These are phyloP conservation scores for Aspergillus egyptiacus DNA, from an alignment of 495 filamentous ascomycete species.

Conservation along the genomic window DNA sequence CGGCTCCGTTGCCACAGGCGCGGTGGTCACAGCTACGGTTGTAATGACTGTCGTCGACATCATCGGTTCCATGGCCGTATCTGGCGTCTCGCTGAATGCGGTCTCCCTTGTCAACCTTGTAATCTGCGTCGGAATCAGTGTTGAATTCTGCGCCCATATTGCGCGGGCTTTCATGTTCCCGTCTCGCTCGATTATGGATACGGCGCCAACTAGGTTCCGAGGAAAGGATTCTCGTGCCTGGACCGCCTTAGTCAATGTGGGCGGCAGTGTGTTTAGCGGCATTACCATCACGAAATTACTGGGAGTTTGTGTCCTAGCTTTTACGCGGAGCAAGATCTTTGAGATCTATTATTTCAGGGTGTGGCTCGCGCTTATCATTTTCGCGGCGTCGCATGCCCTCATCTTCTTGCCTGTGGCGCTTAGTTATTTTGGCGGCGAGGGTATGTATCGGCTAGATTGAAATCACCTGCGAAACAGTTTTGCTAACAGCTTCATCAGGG, in stretches of 20 bases:
- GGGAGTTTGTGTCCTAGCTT: slow-evolving; percentile 87
- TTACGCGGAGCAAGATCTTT: slow-evolving; percentile 96
- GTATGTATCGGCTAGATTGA: slow-evolving; percentile 31
- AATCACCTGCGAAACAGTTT: not conserved
- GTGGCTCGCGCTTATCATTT: slow-evolving; percentile 83
- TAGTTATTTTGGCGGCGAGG: slow-evolving; percentile 78
- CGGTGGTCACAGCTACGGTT: slow-evolving; percentile 77
- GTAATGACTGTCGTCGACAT: slow-evolving; percentile 93
- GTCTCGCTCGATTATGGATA: slow-evolving; percentile 65
- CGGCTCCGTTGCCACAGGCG: slow-evolving; percentile 75
- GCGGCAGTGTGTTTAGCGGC: slow-evolving; percentile 87
- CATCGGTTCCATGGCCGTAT: slow-evolving; percentile 86
- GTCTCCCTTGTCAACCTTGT: slow-evolving; percentile 95
- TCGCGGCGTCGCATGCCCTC: slow-evolving; percentile 83
- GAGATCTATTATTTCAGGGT: slow-evolving; percentile 98
- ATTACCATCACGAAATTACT: slow-evolving; percentile 95
- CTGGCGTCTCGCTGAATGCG: slow-evolving; percentile 87
- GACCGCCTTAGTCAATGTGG: slow-evolving; percentile 89
- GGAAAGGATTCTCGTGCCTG: slow-evolving; percentile 81
- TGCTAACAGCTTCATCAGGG: slow-evolving; percentile 38
- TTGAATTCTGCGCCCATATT: slow-evolving; percentile 97
- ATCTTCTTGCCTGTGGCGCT: slow-evolving; percentile 89
- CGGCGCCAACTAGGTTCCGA: slow-evolving; percentile 56
- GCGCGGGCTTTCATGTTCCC: slow-evolving; percentile 96
- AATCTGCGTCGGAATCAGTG: slow-evolving; percentile 91